Conservation (phyloP, 2,329 filamentous ascomycete genomes). For the Ophiocordyceps camponoti-floridani region DNA sequence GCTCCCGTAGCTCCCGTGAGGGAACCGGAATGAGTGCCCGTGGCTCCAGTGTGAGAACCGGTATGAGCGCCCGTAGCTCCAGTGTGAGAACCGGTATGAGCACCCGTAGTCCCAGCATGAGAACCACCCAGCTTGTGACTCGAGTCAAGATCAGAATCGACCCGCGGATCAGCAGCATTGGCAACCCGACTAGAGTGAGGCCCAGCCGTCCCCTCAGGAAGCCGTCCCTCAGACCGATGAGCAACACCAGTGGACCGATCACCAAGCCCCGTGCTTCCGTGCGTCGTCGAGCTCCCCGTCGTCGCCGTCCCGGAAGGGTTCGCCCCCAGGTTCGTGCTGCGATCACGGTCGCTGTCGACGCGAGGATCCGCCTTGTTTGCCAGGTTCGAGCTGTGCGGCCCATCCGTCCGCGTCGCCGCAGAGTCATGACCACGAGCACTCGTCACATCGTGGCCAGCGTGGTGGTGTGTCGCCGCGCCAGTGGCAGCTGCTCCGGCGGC, state of each 20-base stretch:
- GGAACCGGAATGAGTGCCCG: conserved; percentile 5
- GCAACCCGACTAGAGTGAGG: conserved; percentile 22
- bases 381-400: conserved; percentile 27
- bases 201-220: conserved; percentile 16
- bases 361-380: conserved; percentile 34
- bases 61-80: not conserved
- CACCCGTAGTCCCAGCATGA: not conserved
- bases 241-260: conserved; percentile 4
- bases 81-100: conserved; percentile 1
- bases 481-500: conserved; percentile 1
- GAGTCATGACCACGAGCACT: conserved; percentile 17
- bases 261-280: conserved; percentile 1
- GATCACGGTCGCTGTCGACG: conserved; percentile 33
- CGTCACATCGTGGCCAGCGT: conserved; percentile 23
- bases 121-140: conserved; percentile 15
- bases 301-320: conserved; percentile 12
- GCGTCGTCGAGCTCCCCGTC: conserved; percentile 2
- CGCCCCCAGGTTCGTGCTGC: conserved; percentile 14
- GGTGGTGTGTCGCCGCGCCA: conserved; percentile 3
- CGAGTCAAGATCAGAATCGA: conserved; percentile 30
- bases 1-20: conserved; percentile 2
- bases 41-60: conserved; percentile 1
- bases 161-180: conserved; percentile 31
- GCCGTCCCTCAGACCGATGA: conserved; percentile 3
- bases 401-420: conserved; percentile 14